These are phyloP conservation scores for Neurospora sp. DNA, from an alignment of 495 filamentous ascomycete species.

Conservation along the genomic window DNA sequence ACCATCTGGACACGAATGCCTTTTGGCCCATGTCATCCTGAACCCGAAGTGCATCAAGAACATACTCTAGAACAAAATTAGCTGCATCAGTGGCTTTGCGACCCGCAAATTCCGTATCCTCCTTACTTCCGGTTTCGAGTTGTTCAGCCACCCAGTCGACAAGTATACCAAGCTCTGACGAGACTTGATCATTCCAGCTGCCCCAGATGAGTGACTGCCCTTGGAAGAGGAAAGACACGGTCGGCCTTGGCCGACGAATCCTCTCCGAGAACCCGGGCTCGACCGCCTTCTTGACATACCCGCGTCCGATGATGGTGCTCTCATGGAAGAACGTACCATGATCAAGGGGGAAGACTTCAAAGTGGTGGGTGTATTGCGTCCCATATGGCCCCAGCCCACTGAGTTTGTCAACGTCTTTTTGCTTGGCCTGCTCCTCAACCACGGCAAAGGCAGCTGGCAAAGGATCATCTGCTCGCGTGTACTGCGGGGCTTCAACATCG, in stretches of 20 bases:
- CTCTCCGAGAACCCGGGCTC: slow-evolving; percentile 20
- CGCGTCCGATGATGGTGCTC: slow-evolving; percentile 66
- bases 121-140: slow-evolving; percentile 6
- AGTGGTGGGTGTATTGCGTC: slow-evolving; percentile 62
- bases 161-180: slow-evolving; percentile 53
- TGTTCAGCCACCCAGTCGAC: slow-evolving; percentile 47
- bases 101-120: not conserved
- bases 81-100: slow-evolving; percentile 18
- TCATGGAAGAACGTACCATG: slow-evolving; percentile 66
- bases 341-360: slow-evolving; percentile 58
- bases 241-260: slow-evolving; percentile 17
- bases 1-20: slow-evolving; percentile 33
- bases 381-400: slow-evolving; percentile 49
- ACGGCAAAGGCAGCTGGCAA: slow-evolving; percentile 19
- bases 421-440: slow-evolving; percentile 11
- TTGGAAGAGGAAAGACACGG: slow-evolving; percentile 33
- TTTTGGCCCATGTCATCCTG: slow-evolving; percentile 16
- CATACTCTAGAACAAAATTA: slow-evolving; percentile 32
- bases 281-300: slow-evolving; percentile 47
- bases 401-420: slow-evolving; percentile 30
- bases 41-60: slow-evolving; percentile 29
- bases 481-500: slow-evolving; percentile 38
- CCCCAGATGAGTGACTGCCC: slow-evolving; percentile 52
- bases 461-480: slow-evolving; percentile 39
- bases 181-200: slow-evolving; percentile 57